A percentile compares a stretch with the other conserved stretches of the same genome.
These are phyloP conservation scores for Talaromyces sp. DNA, from an alignment of 2,329 filamentous ascomycete genomes.

Conservation along the genomic window DNA sequence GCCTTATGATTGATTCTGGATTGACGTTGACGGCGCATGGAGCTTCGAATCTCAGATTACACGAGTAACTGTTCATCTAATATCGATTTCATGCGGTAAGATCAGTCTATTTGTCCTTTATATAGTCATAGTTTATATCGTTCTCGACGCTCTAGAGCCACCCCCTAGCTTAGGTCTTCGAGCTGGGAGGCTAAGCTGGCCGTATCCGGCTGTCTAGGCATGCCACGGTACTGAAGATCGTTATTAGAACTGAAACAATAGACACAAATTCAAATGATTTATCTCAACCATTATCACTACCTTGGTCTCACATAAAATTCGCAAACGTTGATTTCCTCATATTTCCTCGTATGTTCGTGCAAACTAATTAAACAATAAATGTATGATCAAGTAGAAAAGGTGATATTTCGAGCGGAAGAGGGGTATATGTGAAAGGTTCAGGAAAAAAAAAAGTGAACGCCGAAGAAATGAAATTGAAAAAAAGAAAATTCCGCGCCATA, in stretches of 20 bases:
- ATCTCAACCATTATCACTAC: not conserved
- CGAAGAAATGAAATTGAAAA: conserved; percentile 18
- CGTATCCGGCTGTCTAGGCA: no score
- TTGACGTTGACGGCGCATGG: not conserved
- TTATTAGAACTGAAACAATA: not conserved
- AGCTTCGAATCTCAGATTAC: not conserved
- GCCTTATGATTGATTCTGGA: conserved; percentile 25
- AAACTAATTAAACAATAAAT: conserved; percentile 14
- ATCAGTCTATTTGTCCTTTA: not conserved
- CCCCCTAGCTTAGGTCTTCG: no score
- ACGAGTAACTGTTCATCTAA: not conserved
- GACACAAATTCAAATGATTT: not conserved
- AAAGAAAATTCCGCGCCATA: conserved; percentile 15
- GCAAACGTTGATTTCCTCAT: conserved; percentile 9
- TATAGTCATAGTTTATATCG: not conserved
- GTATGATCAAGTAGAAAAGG: not conserved
- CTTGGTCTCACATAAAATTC: conserved; percentile 2
- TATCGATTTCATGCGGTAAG: not conserved
- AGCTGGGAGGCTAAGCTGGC: no score
- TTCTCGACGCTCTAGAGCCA: no score
- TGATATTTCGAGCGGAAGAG: not conserved
- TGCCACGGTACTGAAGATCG: not conserved
- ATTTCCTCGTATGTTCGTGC: conserved; percentile 15
- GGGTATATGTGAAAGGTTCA: conserved; percentile 15
- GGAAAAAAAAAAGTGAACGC: not conserved